These are phyloP conservation scores for Margaritispora aquatica DNA, from an alignment of 495 filamentous ascomycete species.

Conservation along the genomic window DNA sequence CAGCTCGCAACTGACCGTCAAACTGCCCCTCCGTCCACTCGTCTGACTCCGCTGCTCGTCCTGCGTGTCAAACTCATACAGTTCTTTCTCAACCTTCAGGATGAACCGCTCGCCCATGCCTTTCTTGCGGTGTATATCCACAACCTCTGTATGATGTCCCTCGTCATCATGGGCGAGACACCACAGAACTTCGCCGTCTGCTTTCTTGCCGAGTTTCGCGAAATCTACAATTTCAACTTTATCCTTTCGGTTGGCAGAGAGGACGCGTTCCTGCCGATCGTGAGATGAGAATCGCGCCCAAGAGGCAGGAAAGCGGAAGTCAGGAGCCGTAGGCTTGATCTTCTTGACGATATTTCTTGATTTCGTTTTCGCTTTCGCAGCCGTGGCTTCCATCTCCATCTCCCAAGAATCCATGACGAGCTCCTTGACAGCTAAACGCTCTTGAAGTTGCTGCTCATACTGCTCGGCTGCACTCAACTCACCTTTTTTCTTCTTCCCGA, in stretches of 20 bases:
- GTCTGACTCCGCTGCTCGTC: slow-evolving; percentile 1
- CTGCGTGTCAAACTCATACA: slow-evolving; percentile 9
- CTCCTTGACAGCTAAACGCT: slow-evolving; percentile 14
- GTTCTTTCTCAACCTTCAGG: background rate
- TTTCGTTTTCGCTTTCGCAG: slow-evolving; percentile 16
- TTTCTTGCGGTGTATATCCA: slow-evolving; percentile 2
- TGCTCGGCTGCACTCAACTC: slow-evolving; percentile 8
- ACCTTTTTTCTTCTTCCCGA: background rate
- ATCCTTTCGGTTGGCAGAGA: slow-evolving; percentile 7
- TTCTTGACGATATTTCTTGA: slow-evolving; percentile 18
- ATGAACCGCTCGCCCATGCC: slow-evolving; percentile 1
- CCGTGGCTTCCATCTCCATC: slow-evolving; percentile 11
- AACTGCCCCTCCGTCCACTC: slow-evolving; percentile 15
- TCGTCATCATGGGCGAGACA: slow-evolving; percentile 16
- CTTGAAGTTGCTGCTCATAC: slow-evolving; percentile 9
- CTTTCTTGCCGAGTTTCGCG: slow-evolving; percentile 7
- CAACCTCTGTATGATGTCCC: slow-evolving; percentile 10
- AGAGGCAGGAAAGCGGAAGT: slow-evolving; percentile 12
- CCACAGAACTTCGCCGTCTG: slow-evolving; percentile 14
- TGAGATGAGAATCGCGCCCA: slow-evolving; percentile 23
- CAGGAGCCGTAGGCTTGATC: slow-evolving; percentile 4
- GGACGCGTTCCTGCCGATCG: slow-evolving; percentile 9
- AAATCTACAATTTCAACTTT: slow-evolving; percentile 15
- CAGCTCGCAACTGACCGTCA: slow-evolving; percentile 6
- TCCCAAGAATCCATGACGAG: slow-evolving; percentile 21